phyloP scores from a whole-genome alignment of 2,329 filamentous ascomycete genomes.

The Hypoxylon sp. region DNA sequence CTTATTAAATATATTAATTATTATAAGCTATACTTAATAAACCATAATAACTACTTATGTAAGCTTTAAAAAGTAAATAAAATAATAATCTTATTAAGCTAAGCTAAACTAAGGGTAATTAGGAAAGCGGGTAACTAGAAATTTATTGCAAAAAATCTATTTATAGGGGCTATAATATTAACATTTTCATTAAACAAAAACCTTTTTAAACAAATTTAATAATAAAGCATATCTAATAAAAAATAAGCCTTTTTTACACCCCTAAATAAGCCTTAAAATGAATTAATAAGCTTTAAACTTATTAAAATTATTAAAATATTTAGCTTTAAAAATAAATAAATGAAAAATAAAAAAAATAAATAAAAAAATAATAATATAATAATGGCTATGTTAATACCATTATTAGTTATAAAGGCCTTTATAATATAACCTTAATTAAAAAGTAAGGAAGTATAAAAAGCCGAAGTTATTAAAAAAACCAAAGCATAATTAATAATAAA shows the following conservation, averaged over 20 bases:
- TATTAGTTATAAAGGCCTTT: background rate
- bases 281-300: background rate
- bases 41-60: conserved; percentile 10
- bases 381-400: background rate
- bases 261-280: background rate
- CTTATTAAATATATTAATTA: conserved; percentile 11
- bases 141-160: conserved; percentile 4
- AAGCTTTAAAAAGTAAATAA: conserved; percentile 4
- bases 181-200: conserved; percentile 1
- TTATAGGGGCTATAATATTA: conserved; percentile 5
- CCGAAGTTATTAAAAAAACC: conserved; percentile 1
- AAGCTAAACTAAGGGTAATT: conserved; percentile 6
- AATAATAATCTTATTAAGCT: too few species aligned
- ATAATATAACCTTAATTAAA: background rate
- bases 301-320: background rate
- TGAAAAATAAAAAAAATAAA: background rate
- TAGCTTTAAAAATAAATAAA: too few species aligned
- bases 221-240: conserved; percentile 15
- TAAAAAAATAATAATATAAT: conserved; percentile 4
- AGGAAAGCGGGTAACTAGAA: background rate
- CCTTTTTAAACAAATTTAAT: background rate
- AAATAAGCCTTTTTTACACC: background rate
- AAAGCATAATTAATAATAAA: too few species aligned
- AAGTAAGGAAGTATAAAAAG: conserved; percentile 2
- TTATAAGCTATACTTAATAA: conserved; percentile 6